A percentile compares a stretch with the other conserved stretches of the same genome.
Evolutionary conservation across 441 rosid species (phyloP).

Genomic region (Corymbia citriodora): DNA sequence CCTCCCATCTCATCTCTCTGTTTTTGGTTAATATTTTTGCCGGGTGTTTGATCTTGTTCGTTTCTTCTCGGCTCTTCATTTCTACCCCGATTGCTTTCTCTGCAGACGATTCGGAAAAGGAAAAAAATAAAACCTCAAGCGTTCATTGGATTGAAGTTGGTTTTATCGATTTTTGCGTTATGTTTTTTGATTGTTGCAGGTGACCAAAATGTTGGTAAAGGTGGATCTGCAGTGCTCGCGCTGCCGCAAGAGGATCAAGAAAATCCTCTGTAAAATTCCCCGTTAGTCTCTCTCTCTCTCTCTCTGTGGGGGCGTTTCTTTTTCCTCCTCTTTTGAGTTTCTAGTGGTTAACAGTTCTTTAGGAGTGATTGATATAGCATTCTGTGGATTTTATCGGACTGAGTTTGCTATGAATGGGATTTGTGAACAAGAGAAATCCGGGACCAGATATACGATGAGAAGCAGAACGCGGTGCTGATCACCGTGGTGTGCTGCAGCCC

Average conservation of each 20-base stretch:
- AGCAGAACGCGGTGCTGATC: conserved; percentile 53
- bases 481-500: conserved; percentile 71
- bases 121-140: neutral
- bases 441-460: conserved; percentile 52
- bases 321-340: neutral
- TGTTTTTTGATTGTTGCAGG: conserved; percentile 13
- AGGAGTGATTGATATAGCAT: neutral
- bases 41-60: neutral
- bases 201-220: conserved; percentile 44
- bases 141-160: neutral
- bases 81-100: neutral
- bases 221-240: conserved; percentile 56
- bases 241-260: conserved; percentile 72
- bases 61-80: neutral
- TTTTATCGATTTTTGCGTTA: neutral
- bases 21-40: neutral
- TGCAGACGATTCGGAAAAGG: neutral
- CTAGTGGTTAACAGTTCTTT: neutral
- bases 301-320: neutral
- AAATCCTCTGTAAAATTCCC: conserved; percentile 55
- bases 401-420: conserved; percentile 13
- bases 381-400: conserved; percentile 15
- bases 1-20: neutral
- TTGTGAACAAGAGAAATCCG: conserved; percentile 66
- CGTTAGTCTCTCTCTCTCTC: conserved; percentile 37